These are phyloP conservation scores for Tolypocladium guangdongense DNA, from an alignment of 2,329 filamentous ascomycete genomes.

Conservation along the genomic window DNA sequence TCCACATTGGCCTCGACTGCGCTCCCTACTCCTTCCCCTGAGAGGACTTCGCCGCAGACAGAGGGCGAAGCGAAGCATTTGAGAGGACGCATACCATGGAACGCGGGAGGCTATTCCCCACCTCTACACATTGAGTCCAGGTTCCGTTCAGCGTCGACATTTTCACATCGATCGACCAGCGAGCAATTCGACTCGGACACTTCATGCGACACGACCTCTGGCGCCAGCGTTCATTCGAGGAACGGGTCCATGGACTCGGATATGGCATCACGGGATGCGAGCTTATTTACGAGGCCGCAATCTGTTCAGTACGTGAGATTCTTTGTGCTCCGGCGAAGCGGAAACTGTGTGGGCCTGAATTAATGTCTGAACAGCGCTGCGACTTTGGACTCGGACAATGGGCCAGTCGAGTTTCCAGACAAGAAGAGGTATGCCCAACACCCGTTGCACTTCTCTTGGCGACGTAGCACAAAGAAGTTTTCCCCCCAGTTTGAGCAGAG, in stretches of 20 bases:
- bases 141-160: conserved; percentile 11
- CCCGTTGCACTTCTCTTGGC: neutral
- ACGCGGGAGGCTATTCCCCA: conserved; percentile 37
- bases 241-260: conserved; percentile 20
- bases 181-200: conserved; percentile 11
- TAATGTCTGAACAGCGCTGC: neutral
- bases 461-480: neutral
- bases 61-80: conserved; percentile 10
- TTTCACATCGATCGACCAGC: conserved; percentile 11
- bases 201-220: conserved; percentile 7
- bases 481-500: neutral
- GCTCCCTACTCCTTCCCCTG: conserved; percentile 23
- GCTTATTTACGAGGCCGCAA: neutral
- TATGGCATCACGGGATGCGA: conserved; percentile 1
- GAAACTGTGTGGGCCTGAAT: neutral
- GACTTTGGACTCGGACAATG: neutral
- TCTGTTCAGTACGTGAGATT: neutral
- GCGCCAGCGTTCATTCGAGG: conserved; percentile 14
- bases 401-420: neutral
- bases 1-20: conserved; percentile 6
- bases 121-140: conserved; percentile 29
- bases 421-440: neutral
- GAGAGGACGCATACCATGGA: conserved; percentile 35
- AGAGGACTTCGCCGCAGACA: conserved; percentile 13
- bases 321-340: neutral